Base-by-base conservation (phyloP, 2,329 filamentous ascomycete species). In the Epichloe glyceriae region DNA sequence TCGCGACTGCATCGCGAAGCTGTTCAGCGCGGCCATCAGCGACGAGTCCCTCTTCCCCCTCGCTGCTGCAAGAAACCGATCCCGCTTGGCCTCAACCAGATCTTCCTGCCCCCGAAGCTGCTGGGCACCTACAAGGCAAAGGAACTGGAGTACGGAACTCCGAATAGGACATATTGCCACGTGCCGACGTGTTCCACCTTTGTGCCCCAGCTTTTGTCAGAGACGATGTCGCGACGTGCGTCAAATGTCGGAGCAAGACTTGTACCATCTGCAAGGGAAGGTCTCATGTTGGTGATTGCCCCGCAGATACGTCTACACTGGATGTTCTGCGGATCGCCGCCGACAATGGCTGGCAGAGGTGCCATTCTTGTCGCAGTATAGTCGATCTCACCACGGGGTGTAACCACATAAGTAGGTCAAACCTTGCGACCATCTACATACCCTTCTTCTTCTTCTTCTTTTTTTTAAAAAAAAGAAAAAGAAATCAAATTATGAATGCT, bases 1-100 rank as follows among this genome's bases (percentile, higher is more conserved):
- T 55, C 58, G 59, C 0, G 54, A 54, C 1, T 82, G 79, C 56
- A 55, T 82, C 0, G 56, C 57, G 2, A 50, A 53, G 0, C 67
- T 80, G 0, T 75, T 81, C 58, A n/a, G 53, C 1, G 50, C 58
- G 0, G 66, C 73, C 0, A 65, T 75, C 20, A 62, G 52, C 0
- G 73, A 80, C 53, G 74, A 81, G 50, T 65, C 69, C 0, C 57
- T 76, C 0, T 82, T 79, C 51, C 79, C 78, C 76, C 78, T 0
- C 66, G 68, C 2, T 82, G 78, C 61, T 81, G 78, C 57, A 52
- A 56, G 0, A 55, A 70, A 26, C 51, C 59, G 0, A 73, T 82
- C 5, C 59, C 68, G 0, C 46, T 74, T 0, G 58, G 61, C 0
- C 47, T 53, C 0, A 65, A 65, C 30, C 60, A 58, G 0, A 39